Base-by-base conservation (phyloP, 208 protist species). In the Trypanosoma mega region DNA sequence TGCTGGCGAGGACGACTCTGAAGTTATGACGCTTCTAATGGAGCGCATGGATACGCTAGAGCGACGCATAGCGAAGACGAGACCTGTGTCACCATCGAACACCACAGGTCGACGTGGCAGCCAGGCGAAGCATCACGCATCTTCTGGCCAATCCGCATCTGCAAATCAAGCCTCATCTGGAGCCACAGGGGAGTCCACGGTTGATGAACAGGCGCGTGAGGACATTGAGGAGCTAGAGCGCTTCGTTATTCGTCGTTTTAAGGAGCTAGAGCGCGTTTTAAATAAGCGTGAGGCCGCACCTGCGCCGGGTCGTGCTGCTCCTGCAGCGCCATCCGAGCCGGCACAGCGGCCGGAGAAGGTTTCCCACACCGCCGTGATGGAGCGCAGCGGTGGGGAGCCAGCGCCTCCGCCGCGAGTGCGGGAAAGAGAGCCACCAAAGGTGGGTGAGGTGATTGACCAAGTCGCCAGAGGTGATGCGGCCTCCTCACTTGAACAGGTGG, bases 391-490 rank as follows among this genome's bases (percentile, higher is more conserved):
- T n/a, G 34, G 34, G 34, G 34, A 39, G 14, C 7, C 50, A 20
- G 18, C 54, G 12, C 20, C 21, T 7, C 18, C 47, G 8, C 34
- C 3, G 9, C 36, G 16, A 21, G 9, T 44, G 52, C 11, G 6
- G 46, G 2, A 2, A 16, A 23, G 37, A 30, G 41, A 20, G 11
- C 8, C 45, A 24, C 41, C 4, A 18, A 2, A 20, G 36, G 18
- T 7, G 11, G 47, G 41, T 3, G 52, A 7, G 20, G 39, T 75
- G 2, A 72, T 89, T n/a, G 88, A 94, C 53, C 39, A 72, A 4
- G 66, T 89, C 9, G 88, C 84, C 30, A 79, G 88, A 20, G 85
- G 90, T 44, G 88, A 94, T 36, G 88, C 85, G 23, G 66, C 74
- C 11, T 62, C 75, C 7, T 81, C 88, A 6, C 60, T 94, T 14